Evolutionary conservation across 2,329 filamentous ascomycete genomes (phyloP), one percentile per base, ranked within the genome.

Genomic region (Colletotrichum lupini): DNA sequence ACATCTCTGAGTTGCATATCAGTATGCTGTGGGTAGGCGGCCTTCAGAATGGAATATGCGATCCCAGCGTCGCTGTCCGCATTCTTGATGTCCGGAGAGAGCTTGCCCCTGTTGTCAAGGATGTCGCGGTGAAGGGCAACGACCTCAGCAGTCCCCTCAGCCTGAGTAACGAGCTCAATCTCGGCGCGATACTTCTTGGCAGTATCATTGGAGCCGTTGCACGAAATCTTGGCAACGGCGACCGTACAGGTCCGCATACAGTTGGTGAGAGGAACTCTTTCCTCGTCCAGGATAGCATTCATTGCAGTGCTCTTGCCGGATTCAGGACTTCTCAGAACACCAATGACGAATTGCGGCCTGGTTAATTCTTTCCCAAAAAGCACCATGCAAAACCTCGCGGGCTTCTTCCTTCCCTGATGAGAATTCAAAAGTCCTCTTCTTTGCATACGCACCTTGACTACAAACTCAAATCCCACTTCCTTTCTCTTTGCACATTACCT

Each of bases 211-310:
- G 81, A 85, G 28, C 84, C 19, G 63, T 92, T 92, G 79, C 85
- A 92, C 0, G 86, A 86, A 1, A 92, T 85, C 76, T 92, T 90
- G 0, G 90, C 92, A 0, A 91, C 85, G 0, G 89, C 88, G 0
- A 90, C 89, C 0, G 90, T 92, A 69, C 90, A 92, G 1, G 90
- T 90, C 32, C 88, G 82, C 86, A 92, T 89, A 77, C 89, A 89
- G 62, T 77, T 82, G 0, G 82, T 84, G 0, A 81, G 83, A 0
- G 83, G 72, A 6, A 85, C 75, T 85, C 84, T 83, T 74, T 92
- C 89, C 76, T 92, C 88, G 35, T 92, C 89, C 0, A 92, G 82
- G 42, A 92, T 77, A 0, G 90, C 90, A 76, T 92, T 26, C 26
- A 26, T 26, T 5, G 26, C 26, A 26, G 26, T 26, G 26, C 26